Base-by-base conservation (phyloP, 345 rosid species). In the Pistacia vera region DNA sequence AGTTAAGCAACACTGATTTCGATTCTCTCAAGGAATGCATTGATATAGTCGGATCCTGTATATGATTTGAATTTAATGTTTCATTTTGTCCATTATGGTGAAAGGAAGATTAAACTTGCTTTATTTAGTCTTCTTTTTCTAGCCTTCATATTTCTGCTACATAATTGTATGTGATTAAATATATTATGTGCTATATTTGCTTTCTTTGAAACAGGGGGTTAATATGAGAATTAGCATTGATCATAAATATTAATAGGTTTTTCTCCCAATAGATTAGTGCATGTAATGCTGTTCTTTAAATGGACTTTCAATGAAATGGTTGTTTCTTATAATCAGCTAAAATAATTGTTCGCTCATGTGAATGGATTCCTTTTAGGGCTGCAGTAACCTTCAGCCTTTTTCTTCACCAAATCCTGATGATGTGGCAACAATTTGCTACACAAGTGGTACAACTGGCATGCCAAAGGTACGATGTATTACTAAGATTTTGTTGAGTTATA, bases 371-470 rank as follows among this genome's bases (percentile, higher is more conserved):
- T 81, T 82, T 76, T 82, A 91, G 96, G 96, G 96, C 81, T 76
- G 72, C 68, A 86, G 90, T 81, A 83, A 70, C 74, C 84, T 84
- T 63, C 96, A 86, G 69, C 87, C 90, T 22, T 91, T 89, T 77
- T 80, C 75, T 71, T 88, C 90, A 10, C 93, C 96, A 30, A 86
- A 84, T 55, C 86, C 92, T 71, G 92, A 88, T 67, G 92, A 88
- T 74, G 20, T 86, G 70, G 96, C 96, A 44, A 91, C 92, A 59
- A 86, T 93, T 79, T 95, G 99, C 88, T 90, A 96, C 78, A 96
- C 99, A 11, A 96, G 99, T 78, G 99, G 99, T 74, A 96, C 99
- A 73, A 96, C 99, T 56, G 99, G 99, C 73, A 92, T 91, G 58
- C 99, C 99, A 71, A 96, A 96, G 98, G 99, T 96, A 85, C 54